phyloP scores from a whole-genome alignment of 106 monocot genomes.

The Dioscorea dumetorum region DNA sequence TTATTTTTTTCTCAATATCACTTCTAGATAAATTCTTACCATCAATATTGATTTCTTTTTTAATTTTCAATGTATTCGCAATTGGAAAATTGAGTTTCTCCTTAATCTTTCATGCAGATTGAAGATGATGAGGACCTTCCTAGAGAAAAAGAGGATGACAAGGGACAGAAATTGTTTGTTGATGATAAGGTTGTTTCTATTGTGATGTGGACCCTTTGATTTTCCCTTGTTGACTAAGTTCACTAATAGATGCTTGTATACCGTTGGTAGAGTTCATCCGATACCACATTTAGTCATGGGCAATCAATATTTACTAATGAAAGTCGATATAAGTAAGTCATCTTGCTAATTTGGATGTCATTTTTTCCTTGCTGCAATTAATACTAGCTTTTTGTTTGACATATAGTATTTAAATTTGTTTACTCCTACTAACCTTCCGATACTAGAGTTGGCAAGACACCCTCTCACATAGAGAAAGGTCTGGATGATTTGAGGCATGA shows the following conservation, averaged over 20 bases:
- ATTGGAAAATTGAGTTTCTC: background rate
- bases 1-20: background rate
- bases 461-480: no score
- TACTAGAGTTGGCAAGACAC: no score
- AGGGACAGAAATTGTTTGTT: slow-evolving; percentile 21
- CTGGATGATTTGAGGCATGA: no score
- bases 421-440: background rate
- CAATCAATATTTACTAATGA: slow-evolving; percentile 18
- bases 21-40: background rate
- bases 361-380: background rate
- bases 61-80: background rate
- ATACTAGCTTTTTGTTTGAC: background rate
- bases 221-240: background rate
- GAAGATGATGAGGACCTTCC: slow-evolving; percentile 65
- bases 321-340: slow-evolving; percentile 16
- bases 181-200: slow-evolving; percentile 35
- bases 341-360: background rate
- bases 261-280: slow-evolving; percentile 31
- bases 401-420: background rate
- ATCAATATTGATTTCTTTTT: background rate
- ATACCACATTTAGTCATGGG: slow-evolving; percentile 12
- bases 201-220: background rate
- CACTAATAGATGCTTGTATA: background rate
- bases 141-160: slow-evolving; percentile 67
- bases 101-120: slow-evolving; percentile 37